Evolutionary conservation across 225 moss, liverwort and hornwort genomes (phyloP), one percentile per base, ranked within the genome.

Genomic region (Takakia lepidozioides): DNA sequence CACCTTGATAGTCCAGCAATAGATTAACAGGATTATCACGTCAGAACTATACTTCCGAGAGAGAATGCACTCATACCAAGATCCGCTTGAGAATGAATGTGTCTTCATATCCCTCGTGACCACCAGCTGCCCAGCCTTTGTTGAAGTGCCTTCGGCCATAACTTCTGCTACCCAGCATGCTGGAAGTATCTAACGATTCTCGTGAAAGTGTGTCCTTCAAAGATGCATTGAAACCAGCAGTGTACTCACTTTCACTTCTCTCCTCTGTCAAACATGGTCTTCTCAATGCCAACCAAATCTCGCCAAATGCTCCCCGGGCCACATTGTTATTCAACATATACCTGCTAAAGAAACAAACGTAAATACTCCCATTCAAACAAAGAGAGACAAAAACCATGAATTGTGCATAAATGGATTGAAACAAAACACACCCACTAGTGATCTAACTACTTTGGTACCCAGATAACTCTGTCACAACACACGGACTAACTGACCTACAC

Each of bases 241-340:
- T 54, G 36, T 42, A 58, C 28, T 56, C 68, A 15, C 48, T 49
- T 22, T 43, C 34, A 27, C 35, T 54, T 50, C 40, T 38, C 28
- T 54, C 81, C 41, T 62, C 67, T 43, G 65, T 56, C 53, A 71
- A 47, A 68, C 81, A 80, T 25, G 77, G 56, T 61, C 81, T 78
- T 59, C 64, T 74, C 25, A 73, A 65, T 27, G 81, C 88, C 63
- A 81, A 67, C 88, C 88, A 88, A 57, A 88, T 68, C 63, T 88
- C 88, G 23, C 88, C 88, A 62, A 88, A 88, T 19, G 84, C 77
- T 43, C 88, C 88, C 62, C 81, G 69, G 34, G 84, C 88, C 61
- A 84, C 81, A 44, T 84, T 84, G 51, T 78, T 84, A 72, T 81
- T 74, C 66, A 88, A 57, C 84, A 88, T 78, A 21, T 88, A 88